Conservation (phyloP, 495 filamentous ascomycete species). For the Echria macrotheca region DNA sequence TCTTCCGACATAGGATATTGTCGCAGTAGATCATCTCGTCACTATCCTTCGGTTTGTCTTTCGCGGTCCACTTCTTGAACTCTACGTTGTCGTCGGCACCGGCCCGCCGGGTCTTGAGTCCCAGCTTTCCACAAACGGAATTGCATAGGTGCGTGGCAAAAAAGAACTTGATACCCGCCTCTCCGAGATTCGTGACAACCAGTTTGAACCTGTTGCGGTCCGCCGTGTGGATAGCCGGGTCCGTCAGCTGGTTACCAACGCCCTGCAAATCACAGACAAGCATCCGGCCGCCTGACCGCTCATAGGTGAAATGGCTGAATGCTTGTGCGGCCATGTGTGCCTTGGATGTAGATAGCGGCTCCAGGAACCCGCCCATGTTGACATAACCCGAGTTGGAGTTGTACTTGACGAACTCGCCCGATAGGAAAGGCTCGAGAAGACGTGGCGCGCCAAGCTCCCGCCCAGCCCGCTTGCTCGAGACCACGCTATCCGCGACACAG, state of each 20-base stretch:
- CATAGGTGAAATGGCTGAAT: constrained; percentile 40
- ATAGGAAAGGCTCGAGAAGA: constrained; percentile 33
- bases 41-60: background rate
- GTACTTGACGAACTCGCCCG: constrained; percentile 35
- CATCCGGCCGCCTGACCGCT: constrained; percentile 33
- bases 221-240: constrained; percentile 31
- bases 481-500: constrained; percentile 24
- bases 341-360: constrained; percentile 16
- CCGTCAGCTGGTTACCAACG: constrained; percentile 29
- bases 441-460: background rate
- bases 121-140: constrained; percentile 32
- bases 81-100: background rate
- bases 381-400: constrained; percentile 33
- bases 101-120: constrained; percentile 30
- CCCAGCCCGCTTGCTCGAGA: background rate
- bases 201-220: constrained; percentile 27
- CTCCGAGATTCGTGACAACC: constrained; percentile 21
- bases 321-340: constrained; percentile 33
- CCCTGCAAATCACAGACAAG: constrained; percentile 33
- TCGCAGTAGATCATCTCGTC: background rate
- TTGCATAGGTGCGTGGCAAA: constrained; percentile 35
- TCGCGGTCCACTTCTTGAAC: background rate
- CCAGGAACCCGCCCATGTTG: constrained; percentile 17
- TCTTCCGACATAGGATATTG: constrained; percentile 2
- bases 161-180: constrained; percentile 37